phyloP scores from a whole-genome alignment of 202 grass and related monocot species.

The Setaria viridis region DNA sequence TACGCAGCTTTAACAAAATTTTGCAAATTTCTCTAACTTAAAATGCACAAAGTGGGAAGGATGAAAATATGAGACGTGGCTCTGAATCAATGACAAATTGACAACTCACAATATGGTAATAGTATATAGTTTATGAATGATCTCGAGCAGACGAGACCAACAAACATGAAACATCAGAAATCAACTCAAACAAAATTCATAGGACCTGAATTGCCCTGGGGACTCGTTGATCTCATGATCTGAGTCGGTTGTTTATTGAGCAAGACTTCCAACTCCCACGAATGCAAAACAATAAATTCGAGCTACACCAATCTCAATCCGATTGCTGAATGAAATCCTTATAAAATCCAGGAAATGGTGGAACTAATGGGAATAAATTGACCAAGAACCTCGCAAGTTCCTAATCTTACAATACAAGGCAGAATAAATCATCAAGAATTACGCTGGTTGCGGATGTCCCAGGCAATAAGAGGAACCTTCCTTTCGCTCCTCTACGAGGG shows the following conservation, averaged over 20 bases:
- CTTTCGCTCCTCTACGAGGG: neutral
- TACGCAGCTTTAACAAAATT: neutral
- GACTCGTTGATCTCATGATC: neutral
- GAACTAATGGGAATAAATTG: neutral
- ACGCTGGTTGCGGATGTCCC: neutral
- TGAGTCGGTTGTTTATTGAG: neutral
- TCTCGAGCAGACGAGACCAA: neutral
- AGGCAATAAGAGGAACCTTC: neutral
- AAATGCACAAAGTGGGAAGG: neutral
- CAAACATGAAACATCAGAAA: too few relatives aligned
- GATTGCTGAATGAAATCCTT: neutral
- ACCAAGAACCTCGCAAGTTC: neutral
- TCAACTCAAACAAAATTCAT: neutral
- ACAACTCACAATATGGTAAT: too few relatives aligned
- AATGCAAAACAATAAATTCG: neutral
- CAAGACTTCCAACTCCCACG: neutral
- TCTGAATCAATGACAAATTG: slow-evolving; percentile 82
- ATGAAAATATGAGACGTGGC: neutral
- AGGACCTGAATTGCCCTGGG: neutral
- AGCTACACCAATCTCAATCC: neutral
- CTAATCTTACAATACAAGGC: neutral
- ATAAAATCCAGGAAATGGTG: neutral
- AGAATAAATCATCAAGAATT: too few relatives aligned
- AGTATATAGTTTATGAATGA: neutral
- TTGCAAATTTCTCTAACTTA: too few relatives aligned